Base-by-base conservation (phyloP, 495 filamentous ascomycete genomes). In the Hypomontagnella submonticulosa region DNA sequence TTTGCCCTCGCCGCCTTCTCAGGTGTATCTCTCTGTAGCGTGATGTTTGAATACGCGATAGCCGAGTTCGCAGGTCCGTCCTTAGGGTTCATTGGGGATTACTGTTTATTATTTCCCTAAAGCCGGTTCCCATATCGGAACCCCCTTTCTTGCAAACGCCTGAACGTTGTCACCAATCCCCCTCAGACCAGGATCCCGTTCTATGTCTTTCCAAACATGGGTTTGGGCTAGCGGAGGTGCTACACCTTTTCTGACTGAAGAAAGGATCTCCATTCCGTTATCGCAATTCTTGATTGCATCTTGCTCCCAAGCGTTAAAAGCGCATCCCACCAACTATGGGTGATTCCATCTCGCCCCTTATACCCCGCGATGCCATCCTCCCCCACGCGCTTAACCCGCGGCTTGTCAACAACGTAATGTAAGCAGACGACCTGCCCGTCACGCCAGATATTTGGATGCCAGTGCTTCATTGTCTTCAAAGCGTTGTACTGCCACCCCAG, bases 341-440 rank as follows among this genome's bases (percentile, higher is more conserved):
- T 80, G 19, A 72, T 71, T 4, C 78, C 76, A 71, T 85, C 83
- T 33, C 72, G 52, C 19, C 77, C 76, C 36, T 75, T 57, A 67
- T 82, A 77, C 4, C 80, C 80, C 11, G 75, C 81, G 9, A 71
- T 63, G 4, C 77, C 77, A 66, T 82, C 80, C 42, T 59, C 67
- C 10, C 59, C 71, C 5, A 84, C 72, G 27, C 79, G 61, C 49
- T 69, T 72, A 43, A 69, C 73, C 84, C 83, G 86, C n/a, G 85
- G 84, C 71, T 87, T 86, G 43, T 85, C 81, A 6, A 84, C 79
- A 69, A 86, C 83, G 58, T 83, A 85, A 65, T 87, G 85, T 46
- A 84, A 42, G 32, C 75, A 79, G 11, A 66, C 66, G 13, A 85
- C 78, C 46, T 81, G 78, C 1, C 76, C 78, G 59, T 85, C 83